A percentile compares a stretch with the other conserved stretches of the same genome.
Evolutionary conservation across 192 early-diverging fungal species (phyloP).

Genomic region (Haplosporangium gracile): DNA sequence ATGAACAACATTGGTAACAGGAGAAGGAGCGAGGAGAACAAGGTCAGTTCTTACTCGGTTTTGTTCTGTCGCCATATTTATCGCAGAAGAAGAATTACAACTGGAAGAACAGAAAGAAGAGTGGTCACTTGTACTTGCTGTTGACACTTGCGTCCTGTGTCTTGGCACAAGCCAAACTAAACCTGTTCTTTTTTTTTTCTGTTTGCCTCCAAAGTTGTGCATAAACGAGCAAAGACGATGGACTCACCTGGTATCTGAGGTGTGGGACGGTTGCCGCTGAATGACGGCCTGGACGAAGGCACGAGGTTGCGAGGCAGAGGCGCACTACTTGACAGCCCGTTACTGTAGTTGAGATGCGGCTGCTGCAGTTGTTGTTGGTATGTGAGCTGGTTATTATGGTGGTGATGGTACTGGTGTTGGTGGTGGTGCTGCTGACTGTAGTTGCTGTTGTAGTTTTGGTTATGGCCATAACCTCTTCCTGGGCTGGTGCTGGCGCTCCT

Average conservation of each 20-base stretch:
- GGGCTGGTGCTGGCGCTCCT: background rate
- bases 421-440: background rate
- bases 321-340: background rate
- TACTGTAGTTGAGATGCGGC: conserved; percentile 6
- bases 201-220: background rate
- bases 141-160: background rate
- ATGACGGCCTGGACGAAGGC: conserved; percentile 18
- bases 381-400: background rate
- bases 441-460: background rate
- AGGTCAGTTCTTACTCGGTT: too few species aligned
- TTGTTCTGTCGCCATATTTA: too few species aligned
- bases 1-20: background rate
- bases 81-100: background rate
- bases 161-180: conserved; percentile 5
- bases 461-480: background rate
- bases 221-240: background rate
- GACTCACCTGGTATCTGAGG: conserved; percentile 18
- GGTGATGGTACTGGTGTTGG: background rate
- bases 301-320: conserved; percentile 24
- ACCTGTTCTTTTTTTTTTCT: background rate
- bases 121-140: background rate
- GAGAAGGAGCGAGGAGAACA: background rate
- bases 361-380: conserved; percentile 14
- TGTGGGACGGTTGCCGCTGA: conserved; percentile 15
- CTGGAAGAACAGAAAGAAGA: too few species aligned